phyloP scores from a whole-genome alignment of 2,329 filamentous ascomycete species.

The Xylariaceae sp. region DNA sequence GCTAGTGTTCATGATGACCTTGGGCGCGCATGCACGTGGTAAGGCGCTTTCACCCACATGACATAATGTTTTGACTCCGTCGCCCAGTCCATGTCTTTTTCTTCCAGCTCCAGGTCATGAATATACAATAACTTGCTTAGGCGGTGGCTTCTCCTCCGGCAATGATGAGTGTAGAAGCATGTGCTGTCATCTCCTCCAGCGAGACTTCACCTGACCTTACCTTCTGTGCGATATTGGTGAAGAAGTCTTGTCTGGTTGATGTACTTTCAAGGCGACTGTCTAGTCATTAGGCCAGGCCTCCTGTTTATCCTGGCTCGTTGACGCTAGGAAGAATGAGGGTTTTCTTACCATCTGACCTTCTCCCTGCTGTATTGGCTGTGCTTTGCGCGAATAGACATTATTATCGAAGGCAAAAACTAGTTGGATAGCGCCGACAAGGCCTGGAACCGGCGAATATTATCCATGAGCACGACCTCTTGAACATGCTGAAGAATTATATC shows the following conservation, averaged over 20 bases:
- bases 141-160: conserved; percentile 29
- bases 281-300: conserved; percentile 1
- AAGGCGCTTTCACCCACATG: neutral
- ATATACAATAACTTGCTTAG: neutral
- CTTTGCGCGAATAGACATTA: conserved; percentile 8
- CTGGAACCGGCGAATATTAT: conserved; percentile 24
- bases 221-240: conserved; percentile 14
- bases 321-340: neutral
- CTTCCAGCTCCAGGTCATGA: neutral
- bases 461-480: conserved; percentile 7
- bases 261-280: conserved; percentile 21
- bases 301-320: neutral
- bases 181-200: conserved; percentile 26
- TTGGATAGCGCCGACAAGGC: neutral
- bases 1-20: too few species aligned
- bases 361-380: conserved; percentile 20
- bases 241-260: conserved; percentile 22
- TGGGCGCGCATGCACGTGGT: neutral
- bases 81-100: neutral
- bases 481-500: conserved; percentile 19
- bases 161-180: conserved; percentile 25
- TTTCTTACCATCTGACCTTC: conserved; percentile 22
- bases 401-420: conserved; percentile 16
- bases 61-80: neutral
- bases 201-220: conserved; percentile 23